A percentile compares a stretch with the other conserved stretches of the same genome.
Conservation (phyloP, 768 basidiomycete genomes). For the Podaxis mareebaensis region DNA sequence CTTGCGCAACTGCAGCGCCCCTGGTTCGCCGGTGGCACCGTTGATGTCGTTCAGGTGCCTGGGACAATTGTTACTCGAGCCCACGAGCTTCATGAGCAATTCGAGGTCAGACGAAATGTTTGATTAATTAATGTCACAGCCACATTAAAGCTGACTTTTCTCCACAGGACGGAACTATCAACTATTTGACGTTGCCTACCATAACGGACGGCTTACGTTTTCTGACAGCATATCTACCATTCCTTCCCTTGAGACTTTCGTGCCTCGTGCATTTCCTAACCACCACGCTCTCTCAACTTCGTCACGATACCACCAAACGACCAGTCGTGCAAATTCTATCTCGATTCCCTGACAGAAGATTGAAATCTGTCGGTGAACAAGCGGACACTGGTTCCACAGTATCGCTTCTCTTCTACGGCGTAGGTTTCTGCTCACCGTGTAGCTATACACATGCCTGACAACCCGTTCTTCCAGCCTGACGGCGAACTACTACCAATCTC, state of each 20-base stretch:
- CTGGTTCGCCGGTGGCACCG: slow-evolving; percentile 86
- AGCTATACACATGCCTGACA: slow-evolving; percentile 1
- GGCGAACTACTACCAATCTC: slow-evolving; percentile 71
- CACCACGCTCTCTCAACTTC: slow-evolving; percentile 52
- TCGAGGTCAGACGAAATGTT: slow-evolving; percentile 54
- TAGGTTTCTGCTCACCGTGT: slow-evolving; percentile 34
- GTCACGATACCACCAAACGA: slow-evolving; percentile 58
- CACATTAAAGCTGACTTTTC: slow-evolving; percentile 10
- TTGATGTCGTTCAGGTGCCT: slow-evolving; percentile 82
- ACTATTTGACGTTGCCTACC: slow-evolving; percentile 76
- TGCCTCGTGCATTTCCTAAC: slow-evolving; percentile 65
- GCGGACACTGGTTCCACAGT: slow-evolving; percentile 66
- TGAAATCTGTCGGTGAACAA: slow-evolving; percentile 63
- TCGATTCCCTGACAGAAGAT: slow-evolving; percentile 50
- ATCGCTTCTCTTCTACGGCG: slow-evolving; percentile 62
- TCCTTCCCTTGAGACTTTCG: slow-evolving; percentile 75
- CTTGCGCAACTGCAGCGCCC: slow-evolving; percentile 61
- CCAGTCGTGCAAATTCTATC: slow-evolving; percentile 75
- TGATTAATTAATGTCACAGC: background rate
- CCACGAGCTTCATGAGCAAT: slow-evolving; percentile 63
- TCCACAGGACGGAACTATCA: slow-evolving; percentile 79
- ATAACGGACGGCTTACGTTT: slow-evolving; percentile 78
- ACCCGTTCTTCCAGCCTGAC: slow-evolving; percentile 43
- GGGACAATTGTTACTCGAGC: slow-evolving; percentile 67
- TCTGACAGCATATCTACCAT: slow-evolving; percentile 75